Conservation (phyloP, 139 green algal species). For the Closterium sp. region DNA sequence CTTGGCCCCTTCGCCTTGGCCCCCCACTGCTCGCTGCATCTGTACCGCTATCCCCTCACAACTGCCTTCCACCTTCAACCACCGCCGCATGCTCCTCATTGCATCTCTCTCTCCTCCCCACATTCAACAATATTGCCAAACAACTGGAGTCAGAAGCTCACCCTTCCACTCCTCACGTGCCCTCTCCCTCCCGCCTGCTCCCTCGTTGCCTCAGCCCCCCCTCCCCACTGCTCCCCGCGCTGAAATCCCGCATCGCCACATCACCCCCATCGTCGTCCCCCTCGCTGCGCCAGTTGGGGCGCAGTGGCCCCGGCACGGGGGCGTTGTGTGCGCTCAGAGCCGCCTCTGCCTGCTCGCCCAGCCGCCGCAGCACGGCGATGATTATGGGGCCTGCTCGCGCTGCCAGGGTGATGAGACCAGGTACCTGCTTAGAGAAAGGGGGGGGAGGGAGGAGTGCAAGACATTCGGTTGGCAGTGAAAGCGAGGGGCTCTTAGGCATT, state of each 20-base stretch:
- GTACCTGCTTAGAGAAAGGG: not conserved
- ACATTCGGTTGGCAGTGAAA: too few species aligned
- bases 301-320: not conserved
- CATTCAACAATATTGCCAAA: not conserved
- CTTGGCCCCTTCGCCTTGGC: too few species aligned
- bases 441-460: not conserved
- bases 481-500: too few species aligned
- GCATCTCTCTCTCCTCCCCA: not conserved
- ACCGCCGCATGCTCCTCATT: too few species aligned
- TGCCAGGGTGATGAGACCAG: not conserved
- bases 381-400: not conserved
- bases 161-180: not conserved
- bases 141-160: not conserved
- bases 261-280: not conserved
- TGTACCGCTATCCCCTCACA: too few species aligned
- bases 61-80: too few species aligned
- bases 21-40: too few species aligned
- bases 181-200: not conserved
- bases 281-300: not conserved
- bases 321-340: not conserved
- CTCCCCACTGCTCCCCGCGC: not conserved
- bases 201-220: not conserved
- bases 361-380: not conserved
- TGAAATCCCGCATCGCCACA: not conserved
- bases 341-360: not conserved